A percentile compares a stretch with the other conserved stretches of the same genome.
Conservation (phyloP, 345 rosid genomes). For the Citrus sp. region DNA sequence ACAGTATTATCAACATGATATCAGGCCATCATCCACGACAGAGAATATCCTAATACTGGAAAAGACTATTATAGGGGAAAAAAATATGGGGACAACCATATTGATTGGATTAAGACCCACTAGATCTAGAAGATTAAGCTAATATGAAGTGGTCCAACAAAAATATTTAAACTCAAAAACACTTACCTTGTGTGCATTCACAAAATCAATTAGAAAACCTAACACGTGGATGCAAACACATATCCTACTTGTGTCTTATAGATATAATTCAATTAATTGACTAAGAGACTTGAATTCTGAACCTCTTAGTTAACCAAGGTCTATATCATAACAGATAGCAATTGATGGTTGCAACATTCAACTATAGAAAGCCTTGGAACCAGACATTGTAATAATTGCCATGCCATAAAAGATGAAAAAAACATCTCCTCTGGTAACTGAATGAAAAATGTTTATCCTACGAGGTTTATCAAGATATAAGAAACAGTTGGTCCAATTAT, state of each 20-base stretch:
- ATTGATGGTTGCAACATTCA: neutral
- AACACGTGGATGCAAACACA: neutral
- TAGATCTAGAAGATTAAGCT: neutral
- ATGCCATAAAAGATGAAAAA: neutral
- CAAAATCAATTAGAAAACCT: neutral
- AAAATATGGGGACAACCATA: too few species aligned
- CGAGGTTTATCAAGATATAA: too few species aligned
- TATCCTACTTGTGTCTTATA: neutral
- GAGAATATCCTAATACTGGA: neutral
- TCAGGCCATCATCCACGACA: neutral
- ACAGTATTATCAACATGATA: constrained; percentile 6
- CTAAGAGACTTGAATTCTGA: neutral
- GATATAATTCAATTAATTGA: neutral
- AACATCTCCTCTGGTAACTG: neutral
- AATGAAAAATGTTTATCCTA: neutral
- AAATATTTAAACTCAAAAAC: neutral
- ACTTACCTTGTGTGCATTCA: neutral
- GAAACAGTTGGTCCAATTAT: neutral
- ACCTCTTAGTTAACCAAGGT: neutral
- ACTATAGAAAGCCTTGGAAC: neutral
- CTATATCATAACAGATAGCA: neutral
- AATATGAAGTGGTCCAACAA: neutral
- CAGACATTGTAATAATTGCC: neutral
- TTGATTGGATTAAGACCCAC: neutral
- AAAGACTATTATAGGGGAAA: neutral